Evolutionary conservation across 1,139 yeast species (phyloP).

Genomic region (Blastobotrys serpentis): DNA sequence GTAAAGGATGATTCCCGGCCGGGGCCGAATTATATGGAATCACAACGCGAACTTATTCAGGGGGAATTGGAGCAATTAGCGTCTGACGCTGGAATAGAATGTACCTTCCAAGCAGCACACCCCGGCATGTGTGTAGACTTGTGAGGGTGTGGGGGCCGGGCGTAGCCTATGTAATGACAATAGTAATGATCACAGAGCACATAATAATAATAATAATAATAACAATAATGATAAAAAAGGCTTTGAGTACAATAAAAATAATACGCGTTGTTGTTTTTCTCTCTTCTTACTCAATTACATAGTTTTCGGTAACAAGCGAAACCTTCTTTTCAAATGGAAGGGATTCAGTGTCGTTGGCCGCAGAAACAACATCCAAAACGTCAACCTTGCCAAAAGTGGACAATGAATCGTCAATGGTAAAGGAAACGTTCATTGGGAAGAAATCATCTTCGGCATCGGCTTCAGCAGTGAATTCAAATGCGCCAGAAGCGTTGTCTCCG

Average conservation of each 20-base stretch:
- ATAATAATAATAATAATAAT: too few relatives aligned
- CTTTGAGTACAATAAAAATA: too few relatives aligned
- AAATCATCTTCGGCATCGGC: constrained; percentile 77
- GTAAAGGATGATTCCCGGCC: constrained; percentile 52
- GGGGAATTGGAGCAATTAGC: constrained; percentile 26
- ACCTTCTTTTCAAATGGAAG: constrained; percentile 73
- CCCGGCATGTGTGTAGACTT: constrained; percentile 25
- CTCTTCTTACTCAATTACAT: constrained; percentile 46
- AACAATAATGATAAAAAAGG: too few relatives aligned
- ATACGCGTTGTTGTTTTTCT: too few relatives aligned
- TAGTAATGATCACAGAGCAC: not conserved
- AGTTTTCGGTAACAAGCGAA: constrained; percentile 62
- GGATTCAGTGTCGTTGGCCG: constrained; percentile 43
- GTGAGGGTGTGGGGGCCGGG: too few relatives aligned
- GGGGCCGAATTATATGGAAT: constrained; percentile 7
- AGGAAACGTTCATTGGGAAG: constrained; percentile 79
- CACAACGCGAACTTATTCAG: constrained; percentile 23
- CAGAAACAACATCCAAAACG: constrained; percentile 45
- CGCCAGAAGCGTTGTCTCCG: constrained; percentile 54
- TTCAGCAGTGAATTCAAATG: constrained; percentile 76
- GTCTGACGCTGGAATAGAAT: constrained; percentile 21
- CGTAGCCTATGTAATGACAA: not conserved
- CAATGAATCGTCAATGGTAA: constrained; percentile 40
- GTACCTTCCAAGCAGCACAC: constrained; percentile 29
- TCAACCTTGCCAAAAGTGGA: constrained; percentile 48